Base-by-base conservation (phyloP, 495 filamentous ascomycete genomes). In the Talaromyces liani region DNA sequence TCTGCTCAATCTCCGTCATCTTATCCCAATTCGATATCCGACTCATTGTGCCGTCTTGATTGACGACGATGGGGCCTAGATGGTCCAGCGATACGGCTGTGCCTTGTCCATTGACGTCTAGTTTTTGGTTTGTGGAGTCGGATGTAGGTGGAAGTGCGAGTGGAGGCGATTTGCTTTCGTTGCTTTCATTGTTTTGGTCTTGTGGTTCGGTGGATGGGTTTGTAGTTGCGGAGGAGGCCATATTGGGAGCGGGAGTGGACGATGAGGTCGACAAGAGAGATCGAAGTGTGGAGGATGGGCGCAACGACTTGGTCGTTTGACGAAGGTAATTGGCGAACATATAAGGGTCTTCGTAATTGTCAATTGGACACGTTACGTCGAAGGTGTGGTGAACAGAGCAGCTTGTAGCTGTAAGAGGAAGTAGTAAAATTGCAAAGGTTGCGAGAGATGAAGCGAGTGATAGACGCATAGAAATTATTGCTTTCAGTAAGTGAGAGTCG, bases 21-120 rank as follows among this genome's bases (percentile, higher is more conserved):
- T 85, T 74, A 31, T 71, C 75, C 87, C 87, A 90, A 73, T 90
- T 90, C 62, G 79, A 67, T 64, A 90, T 87, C 20, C 85, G 82
- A 66, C 84, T 82, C 36, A 88, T 69, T 20, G 84, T 83, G 14
- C 87, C 87, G 72, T 90, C 86, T 41, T 76, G 69, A 66, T 86
- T 86, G n/a, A 90, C 84, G 1, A 90, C 85, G 72, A 89, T 80
- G 3, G 87, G 87, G 0, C 87, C 87, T 0, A 90, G 70, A 61
- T 82, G 77, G 68, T 87, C 84, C 0, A 88, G 72, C 16, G 75
- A 78, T 2, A 86, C 75, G 1, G 77, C 72, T 3, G 75, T 72
- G 20, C 73, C 72, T 36, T 70, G 66, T 5, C 77, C 77, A 54
- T 79, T 77, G 1, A 88, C 69, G n/a, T 83, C 79, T 5, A 86